Conservation (phyloP, 768 basidiomycete species). For the Rhodotorula babjevae region DNA sequence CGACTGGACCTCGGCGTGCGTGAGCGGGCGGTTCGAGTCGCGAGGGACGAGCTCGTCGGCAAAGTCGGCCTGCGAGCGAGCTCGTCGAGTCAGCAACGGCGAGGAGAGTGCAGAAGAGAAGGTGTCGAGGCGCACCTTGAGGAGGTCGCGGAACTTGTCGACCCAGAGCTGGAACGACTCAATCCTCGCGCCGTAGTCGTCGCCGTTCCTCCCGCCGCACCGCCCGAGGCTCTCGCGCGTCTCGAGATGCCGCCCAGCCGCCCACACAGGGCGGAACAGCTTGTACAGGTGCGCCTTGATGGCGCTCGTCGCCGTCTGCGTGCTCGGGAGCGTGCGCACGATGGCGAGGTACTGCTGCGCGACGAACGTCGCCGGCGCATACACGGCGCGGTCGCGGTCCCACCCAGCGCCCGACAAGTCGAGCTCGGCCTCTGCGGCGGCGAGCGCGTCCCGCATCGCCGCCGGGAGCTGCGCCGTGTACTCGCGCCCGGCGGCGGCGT, state of each 20-base stretch:
- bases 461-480: conserved; percentile 33
- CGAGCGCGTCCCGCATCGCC: conserved; percentile 31
- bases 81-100: neutral
- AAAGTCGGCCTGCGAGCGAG: conserved; percentile 11
- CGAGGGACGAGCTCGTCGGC: conserved; percentile 11
- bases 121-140: conserved; percentile 53
- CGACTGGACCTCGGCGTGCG: conserved; percentile 18
- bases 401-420: conserved; percentile 13
- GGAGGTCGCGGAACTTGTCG: conserved; percentile 58
- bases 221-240: conserved; percentile 67
- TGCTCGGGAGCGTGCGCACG: conserved; percentile 58
- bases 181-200: conserved; percentile 56
- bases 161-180: conserved; percentile 59
- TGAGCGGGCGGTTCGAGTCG: conserved; percentile 25
- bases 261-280: conserved; percentile 72
- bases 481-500: conserved; percentile 16
- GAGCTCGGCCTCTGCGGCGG: conserved; percentile 27
- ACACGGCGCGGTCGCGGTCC: conserved; percentile 14
- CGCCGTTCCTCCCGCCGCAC: conserved; percentile 46
- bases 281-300: conserved; percentile 94
- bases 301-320: conserved; percentile 65
- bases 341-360: conserved; percentile 84
- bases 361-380: conserved; percentile 50
- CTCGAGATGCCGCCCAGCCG: conserved; percentile 56
- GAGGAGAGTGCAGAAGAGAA: neutral